phyloP scores from a whole-genome alignment of 768 basidiomycete genomes.

The Podaxis sp. region DNA sequence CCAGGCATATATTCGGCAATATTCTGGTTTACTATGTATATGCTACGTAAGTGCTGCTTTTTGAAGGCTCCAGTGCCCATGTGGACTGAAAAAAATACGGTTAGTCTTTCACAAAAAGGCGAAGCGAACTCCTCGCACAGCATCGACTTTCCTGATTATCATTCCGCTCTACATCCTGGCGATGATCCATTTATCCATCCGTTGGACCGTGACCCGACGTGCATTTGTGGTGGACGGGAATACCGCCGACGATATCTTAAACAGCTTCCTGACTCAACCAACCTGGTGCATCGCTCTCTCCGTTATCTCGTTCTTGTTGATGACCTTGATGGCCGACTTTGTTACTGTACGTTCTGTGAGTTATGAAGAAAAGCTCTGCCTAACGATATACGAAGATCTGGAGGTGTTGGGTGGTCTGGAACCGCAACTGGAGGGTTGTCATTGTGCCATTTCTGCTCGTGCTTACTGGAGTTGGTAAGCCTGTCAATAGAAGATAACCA shows the following conservation, averaged over 20 bases:
- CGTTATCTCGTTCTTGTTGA: not conserved
- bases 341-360: not conserved
- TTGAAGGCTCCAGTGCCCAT: not conserved
- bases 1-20: slow-evolving; percentile 9
- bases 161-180: slow-evolving; percentile 7
- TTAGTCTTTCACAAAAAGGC: slow-evolving; percentile 3
- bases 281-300: slow-evolving; percentile 1
- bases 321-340: slow-evolving; percentile 5
- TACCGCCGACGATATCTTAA: not conserved
- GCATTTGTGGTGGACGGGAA: slow-evolving; percentile 6
- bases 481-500: not conserved
- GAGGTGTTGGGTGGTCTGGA: slow-evolving; percentile 10
- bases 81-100: not conserved
- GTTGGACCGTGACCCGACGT: slow-evolving; percentile 2
- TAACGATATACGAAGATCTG: not conserved
- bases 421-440: slow-evolving; percentile 3
- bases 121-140: not conserved
- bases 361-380: not conserved
- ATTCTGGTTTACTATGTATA: slow-evolving; percentile 9
- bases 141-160: not conserved
- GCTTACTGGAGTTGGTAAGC: not conserved
- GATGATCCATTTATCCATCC: slow-evolving; percentile 3
- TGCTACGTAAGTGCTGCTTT: not conserved
- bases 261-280: not conserved
- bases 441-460: not conserved